Evolutionary conservation across 345 rosid species (phyloP), one percentile per base, ranked within the genome.

Genomic region (Schrenkiella parvula): DNA sequence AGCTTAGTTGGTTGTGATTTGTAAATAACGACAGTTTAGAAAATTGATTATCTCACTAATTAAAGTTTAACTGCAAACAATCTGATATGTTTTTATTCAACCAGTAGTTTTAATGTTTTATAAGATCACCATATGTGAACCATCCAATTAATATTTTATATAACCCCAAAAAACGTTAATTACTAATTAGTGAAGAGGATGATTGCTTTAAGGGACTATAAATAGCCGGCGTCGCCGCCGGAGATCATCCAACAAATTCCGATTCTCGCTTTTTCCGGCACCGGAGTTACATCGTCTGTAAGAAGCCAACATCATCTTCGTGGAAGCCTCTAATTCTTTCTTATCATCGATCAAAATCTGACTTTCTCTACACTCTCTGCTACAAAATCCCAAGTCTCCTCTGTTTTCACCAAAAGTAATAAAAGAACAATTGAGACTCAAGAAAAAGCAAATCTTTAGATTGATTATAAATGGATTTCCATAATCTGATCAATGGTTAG

Each of bases 331-430:
- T 25, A 83, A 32, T 31, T 89, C 92, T 14, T 52, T 79, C 77
- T 72, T 81, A 1, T 89, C 95, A 76, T 92, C 93, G 80, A 84
- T 55, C 19, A 60, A 26, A 6, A 92, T 86, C 65, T 88, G 96
- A 69, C 88, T 80, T 50, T 80, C 67, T 43, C 98, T 80, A 83
- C 98, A 92, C 71, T 86, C 83, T 48, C 54, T 73, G 67, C 93
- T 89, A 73, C 96, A 92, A 67, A 84, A 92, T 3, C 93, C 98
- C 79, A 79, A 74, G 60, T 92, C 96, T 52, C 96, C 93, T 76
- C 93, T 91, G 84, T 69, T 68, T 74, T 51, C 38, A 48, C 3
- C 53, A 29, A 14, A 25, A 23, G 25, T 1, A 32, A 12, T 1
- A 11, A 7, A 4, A 28, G 1, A 4, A 62, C 31, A 28, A 14